Percentiles rank a stretch among this genome's conserved stretches.
Evolutionary conservation across 495 filamentous ascomycete species (phyloP).

Genomic region (Daldinia decipiens): DNA sequence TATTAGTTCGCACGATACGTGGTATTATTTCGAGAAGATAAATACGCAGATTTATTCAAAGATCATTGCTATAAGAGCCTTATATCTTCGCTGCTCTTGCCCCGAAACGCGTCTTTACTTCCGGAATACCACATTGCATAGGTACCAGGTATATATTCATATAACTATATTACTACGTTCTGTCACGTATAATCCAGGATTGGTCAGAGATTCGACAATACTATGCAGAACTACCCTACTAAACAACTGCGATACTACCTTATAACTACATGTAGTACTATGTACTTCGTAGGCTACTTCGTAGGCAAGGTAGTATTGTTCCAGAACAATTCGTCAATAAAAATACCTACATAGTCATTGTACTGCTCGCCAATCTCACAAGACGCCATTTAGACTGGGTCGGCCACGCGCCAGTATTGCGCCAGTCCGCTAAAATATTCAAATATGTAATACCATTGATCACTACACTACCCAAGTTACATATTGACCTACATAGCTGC

Average conservation of each 20-base stretch:
- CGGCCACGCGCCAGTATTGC: slow-evolving; percentile 25
- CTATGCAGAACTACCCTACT: background rate
- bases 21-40: background rate
- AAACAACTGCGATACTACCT: background rate
- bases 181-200: background rate
- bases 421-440: background rate
- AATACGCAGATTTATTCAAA: too few relatives aligned
- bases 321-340: slow-evolving; percentile 34
- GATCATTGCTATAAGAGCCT: too few relatives aligned
- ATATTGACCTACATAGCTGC: background rate
- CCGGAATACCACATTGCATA: background rate
- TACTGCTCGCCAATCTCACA: slow-evolving; percentile 34
- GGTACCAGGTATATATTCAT: slow-evolving; percentile 2
- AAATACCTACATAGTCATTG: slow-evolving; percentile 26
- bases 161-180: background rate
- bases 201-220: background rate
- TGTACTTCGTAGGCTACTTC: too few relatives aligned
- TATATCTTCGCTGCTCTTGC: background rate
- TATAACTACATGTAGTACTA: too few relatives aligned
- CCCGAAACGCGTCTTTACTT: background rate
- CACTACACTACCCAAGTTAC: too few relatives aligned
- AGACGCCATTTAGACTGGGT: slow-evolving; percentile 11
- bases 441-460: background rate
- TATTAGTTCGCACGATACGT: background rate
- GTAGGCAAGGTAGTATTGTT: slow-evolving; percentile 30